Conservation (phyloP, 2,329 filamentous ascomycete species). For the Aschersonia sp. region DNA sequence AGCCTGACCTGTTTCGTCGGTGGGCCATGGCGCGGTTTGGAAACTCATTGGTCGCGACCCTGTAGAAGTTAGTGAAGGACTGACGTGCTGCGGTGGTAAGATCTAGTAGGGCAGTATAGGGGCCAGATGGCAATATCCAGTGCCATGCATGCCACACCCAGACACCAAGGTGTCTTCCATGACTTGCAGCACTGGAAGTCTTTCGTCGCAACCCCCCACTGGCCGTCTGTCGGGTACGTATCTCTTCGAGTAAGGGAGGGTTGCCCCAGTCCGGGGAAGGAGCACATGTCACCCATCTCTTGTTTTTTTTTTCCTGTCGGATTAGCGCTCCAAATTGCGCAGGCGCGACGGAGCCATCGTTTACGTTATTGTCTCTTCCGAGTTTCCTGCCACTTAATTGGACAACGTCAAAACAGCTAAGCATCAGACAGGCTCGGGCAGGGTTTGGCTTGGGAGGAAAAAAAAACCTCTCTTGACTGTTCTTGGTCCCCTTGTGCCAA, state of each 20-base stretch:
- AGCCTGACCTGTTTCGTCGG: neutral
- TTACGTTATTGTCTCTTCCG: slow-evolving; percentile 1
- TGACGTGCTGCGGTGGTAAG: neutral
- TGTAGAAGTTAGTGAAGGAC: neutral
- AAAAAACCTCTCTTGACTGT: too few relatives aligned
- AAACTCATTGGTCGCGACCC: neutral
- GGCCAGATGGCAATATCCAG: too few relatives aligned
- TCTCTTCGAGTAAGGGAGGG: neutral
- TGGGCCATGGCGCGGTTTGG: neutral
- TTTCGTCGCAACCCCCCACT: too few relatives aligned
- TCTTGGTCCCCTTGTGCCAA: too few relatives aligned
- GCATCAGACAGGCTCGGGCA: too few relatives aligned
- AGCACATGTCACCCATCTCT: slow-evolving; percentile 5
- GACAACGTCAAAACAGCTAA: neutral
- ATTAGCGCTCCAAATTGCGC: neutral
- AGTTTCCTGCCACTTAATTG: slow-evolving; percentile 4
- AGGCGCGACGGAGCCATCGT: slow-evolving; percentile 1
- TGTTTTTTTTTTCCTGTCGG: neutral
- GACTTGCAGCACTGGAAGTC: too few relatives aligned
- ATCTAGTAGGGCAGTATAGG: too few relatives aligned
- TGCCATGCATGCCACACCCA: too few relatives aligned
- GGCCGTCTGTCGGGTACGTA: too few relatives aligned
- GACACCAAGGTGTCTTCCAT: too few relatives aligned
- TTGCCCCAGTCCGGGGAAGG: slow-evolving; percentile 4
- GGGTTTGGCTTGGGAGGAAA: too few relatives aligned